These are phyloP conservation scores for Globisporangium nagaii DNA, from an alignment of 352 stramenopile species.

Conservation along the genomic window DNA sequence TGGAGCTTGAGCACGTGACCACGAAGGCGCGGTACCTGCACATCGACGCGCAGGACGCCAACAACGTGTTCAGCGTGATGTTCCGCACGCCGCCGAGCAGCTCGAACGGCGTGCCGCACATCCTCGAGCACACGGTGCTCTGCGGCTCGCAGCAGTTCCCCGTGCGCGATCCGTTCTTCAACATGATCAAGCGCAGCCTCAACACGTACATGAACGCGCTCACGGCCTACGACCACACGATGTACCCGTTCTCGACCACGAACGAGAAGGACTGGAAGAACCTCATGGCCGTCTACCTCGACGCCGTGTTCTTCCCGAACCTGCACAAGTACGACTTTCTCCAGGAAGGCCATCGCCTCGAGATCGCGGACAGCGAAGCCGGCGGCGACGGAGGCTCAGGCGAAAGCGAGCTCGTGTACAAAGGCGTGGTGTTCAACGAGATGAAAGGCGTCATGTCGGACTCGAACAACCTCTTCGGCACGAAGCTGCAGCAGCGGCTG, in stretches of 20 bases:
- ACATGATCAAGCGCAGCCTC: slow-evolving; percentile 97
- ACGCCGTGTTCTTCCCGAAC: slow-evolving; percentile 96
- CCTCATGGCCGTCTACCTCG: slow-evolving; percentile 95
- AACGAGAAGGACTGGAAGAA: slow-evolving; percentile 98
- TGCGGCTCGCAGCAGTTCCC: slow-evolving; percentile 96
- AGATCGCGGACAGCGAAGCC: slow-evolving; percentile 34
- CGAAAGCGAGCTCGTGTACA: slow-evolving; percentile 53
- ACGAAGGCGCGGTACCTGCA: slow-evolving; percentile 80
- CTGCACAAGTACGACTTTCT: slow-evolving; percentile 73
- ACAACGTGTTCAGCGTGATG: slow-evolving; percentile 92
- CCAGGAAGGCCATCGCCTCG: slow-evolving; percentile 75
- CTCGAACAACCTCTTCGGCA: slow-evolving; percentile 90
- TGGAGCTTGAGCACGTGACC: slow-evolving; percentile 67
- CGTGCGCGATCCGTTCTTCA: slow-evolving; percentile 98
- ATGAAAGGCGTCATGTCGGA: slow-evolving; percentile 99
- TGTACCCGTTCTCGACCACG: slow-evolving; percentile 97
- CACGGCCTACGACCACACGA: slow-evolving; percentile 98
- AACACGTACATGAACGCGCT: slow-evolving; percentile 99
- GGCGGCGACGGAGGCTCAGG: slow-evolving; percentile 19
- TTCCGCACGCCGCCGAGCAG: slow-evolving; percentile 96
- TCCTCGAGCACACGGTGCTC: slow-evolving; percentile 95
- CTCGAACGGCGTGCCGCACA: slow-evolving; percentile 97
- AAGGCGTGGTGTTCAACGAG: slow-evolving; percentile 99
- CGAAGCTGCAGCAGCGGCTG: slow-evolving; percentile 87
- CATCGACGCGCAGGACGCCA: slow-evolving; percentile 74